Evolutionary conservation across 2,329 filamentous ascomycete genomes (phyloP).

Genomic region (Nemania sp.): DNA sequence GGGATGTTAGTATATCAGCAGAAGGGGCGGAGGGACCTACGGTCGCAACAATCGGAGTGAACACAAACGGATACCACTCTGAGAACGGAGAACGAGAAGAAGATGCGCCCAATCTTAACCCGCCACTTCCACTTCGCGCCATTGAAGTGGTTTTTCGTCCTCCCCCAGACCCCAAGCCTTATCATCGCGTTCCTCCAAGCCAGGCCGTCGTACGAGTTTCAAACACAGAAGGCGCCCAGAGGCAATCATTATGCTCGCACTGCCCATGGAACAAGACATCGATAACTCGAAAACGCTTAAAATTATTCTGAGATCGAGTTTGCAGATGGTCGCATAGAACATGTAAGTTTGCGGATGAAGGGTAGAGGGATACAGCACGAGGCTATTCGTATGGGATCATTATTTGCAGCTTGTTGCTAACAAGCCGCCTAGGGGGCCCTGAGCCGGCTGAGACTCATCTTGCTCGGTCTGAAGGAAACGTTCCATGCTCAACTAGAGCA

Average conservation of each 20-base stretch:
- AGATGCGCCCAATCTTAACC: background rate
- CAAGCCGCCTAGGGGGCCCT: too few species aligned
- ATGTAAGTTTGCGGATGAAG: too few species aligned
- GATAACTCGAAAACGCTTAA: conserved; percentile 56
- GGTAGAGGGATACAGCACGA: too few species aligned
- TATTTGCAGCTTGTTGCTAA: background rate
- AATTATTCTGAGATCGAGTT: conserved; percentile 47
- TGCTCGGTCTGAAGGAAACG: background rate
- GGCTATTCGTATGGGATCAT: too few species aligned
- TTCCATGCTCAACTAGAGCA: background rate
- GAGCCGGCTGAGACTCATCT: background rate
- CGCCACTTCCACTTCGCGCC: conserved; percentile 19
- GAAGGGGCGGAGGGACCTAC: background rate
- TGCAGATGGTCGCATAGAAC: conserved; percentile 49
- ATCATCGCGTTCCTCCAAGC: conserved; percentile 38
- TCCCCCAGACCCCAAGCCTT: conserved; percentile 32
- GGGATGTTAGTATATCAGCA: background rate
- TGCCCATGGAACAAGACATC: conserved; percentile 74
- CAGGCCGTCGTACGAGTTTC: conserved; percentile 45
- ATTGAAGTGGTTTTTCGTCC: conserved; percentile 39
- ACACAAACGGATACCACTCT: background rate
- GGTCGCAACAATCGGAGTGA: too few species aligned
- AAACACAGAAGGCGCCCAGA: conserved; percentile 51
- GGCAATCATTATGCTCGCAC: conserved; percentile 74
- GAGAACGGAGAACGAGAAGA: background rate